Percentiles rank a stretch among this genome's conserved stretches.
These are phyloP conservation scores for Diatrype stigma DNA, from an alignment of 2,329 filamentous ascomycete genomes.

Conservation along the genomic window DNA sequence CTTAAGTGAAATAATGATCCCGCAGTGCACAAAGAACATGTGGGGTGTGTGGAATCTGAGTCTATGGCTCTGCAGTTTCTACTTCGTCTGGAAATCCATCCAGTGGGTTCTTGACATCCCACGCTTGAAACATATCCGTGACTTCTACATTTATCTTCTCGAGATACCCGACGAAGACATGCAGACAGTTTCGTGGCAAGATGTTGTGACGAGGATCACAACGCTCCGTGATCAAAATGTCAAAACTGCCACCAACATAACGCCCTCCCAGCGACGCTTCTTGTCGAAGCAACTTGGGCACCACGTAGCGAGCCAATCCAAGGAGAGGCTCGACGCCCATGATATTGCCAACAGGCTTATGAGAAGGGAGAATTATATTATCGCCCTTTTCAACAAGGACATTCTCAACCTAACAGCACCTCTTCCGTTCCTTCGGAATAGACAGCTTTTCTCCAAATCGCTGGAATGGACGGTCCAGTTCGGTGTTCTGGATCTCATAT, in stretches of 20 bases:
- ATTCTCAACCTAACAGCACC: constrained; percentile 82
- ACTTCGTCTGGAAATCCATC: constrained; percentile 77
- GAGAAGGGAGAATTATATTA: constrained; percentile 95
- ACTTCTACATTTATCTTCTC: constrained; percentile 80
- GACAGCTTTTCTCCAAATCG: constrained; percentile 82
- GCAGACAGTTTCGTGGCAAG: constrained; percentile 92
- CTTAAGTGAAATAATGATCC: constrained; percentile 54
- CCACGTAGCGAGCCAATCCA: constrained; percentile 75
- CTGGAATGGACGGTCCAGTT: constrained; percentile 90
- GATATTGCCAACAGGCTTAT: constrained; percentile 96
- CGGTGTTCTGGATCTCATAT: constrained; percentile 89
- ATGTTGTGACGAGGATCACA: constrained; percentile 82
- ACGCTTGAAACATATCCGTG: constrained; percentile 70
- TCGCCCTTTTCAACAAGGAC: constrained; percentile 96
- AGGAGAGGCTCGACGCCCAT: constrained; percentile 90
- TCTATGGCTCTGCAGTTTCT: constrained; percentile 80
- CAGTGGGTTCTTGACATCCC: constrained; percentile 70
- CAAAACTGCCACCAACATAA: constrained; percentile 62
- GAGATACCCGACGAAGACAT: constrained; percentile 81
- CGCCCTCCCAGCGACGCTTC: constrained; percentile 47
- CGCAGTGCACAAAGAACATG: constrained; percentile 72
- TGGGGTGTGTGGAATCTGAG: constrained; percentile 72
- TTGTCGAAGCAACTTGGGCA: constrained; percentile 50
- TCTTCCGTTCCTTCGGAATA: constrained; percentile 73
- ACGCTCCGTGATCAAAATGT: constrained; percentile 79